Conservation (phyloP, 2,329 filamentous ascomycete species). For the Ophiocordyceps camponoti-leonardi region DNA sequence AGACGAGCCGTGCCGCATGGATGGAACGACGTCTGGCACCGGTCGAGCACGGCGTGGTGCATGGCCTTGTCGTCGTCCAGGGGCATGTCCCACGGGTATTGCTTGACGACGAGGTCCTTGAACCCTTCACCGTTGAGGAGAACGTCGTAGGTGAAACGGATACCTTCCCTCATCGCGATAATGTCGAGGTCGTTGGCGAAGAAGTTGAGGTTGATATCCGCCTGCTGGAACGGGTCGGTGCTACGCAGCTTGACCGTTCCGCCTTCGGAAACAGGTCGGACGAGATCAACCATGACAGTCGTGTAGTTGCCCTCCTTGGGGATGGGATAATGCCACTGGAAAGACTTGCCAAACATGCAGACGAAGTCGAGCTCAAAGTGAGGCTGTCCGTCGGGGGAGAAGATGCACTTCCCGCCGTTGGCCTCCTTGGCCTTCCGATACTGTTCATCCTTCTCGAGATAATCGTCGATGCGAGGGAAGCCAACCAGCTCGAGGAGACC, state of each 20-base stretch:
- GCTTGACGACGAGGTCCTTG: slow-evolving; percentile 30
- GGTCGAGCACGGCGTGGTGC: slow-evolving; percentile 36
- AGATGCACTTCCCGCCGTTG: slow-evolving; percentile 31
- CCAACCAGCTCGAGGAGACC: slow-evolving; percentile 33
- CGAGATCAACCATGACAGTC: slow-evolving; percentile 34
- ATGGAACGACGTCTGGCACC: slow-evolving; percentile 41
- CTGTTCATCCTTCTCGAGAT: slow-evolving; percentile 26
- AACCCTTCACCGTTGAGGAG: slow-evolving; percentile 38
- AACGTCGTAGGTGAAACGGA: slow-evolving; percentile 37
- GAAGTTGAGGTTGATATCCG: slow-evolving; percentile 44
- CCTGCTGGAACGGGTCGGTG: slow-evolving; percentile 36
- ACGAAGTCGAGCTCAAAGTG: slow-evolving; percentile 49
- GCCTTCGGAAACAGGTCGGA: slow-evolving; percentile 19
- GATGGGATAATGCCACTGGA: slow-evolving; percentile 28
- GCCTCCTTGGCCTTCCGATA: slow-evolving; percentile 25
- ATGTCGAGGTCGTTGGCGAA: slow-evolving; percentile 37
- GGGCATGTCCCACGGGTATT: slow-evolving; percentile 46
- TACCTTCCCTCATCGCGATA: slow-evolving; percentile 39
- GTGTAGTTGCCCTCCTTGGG: slow-evolving; percentile 29
- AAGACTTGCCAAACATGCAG: slow-evolving; percentile 32
- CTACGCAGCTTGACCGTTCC: slow-evolving; percentile 40
- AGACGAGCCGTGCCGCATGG: slow-evolving; percentile 39
- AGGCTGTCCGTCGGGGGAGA: slow-evolving; percentile 36
- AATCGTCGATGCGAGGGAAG: slow-evolving; percentile 38
- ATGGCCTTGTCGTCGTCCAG: slow-evolving; percentile 36